Conservation (phyloP, 306 rosid genomes). For the Begonia masoniana region DNA sequence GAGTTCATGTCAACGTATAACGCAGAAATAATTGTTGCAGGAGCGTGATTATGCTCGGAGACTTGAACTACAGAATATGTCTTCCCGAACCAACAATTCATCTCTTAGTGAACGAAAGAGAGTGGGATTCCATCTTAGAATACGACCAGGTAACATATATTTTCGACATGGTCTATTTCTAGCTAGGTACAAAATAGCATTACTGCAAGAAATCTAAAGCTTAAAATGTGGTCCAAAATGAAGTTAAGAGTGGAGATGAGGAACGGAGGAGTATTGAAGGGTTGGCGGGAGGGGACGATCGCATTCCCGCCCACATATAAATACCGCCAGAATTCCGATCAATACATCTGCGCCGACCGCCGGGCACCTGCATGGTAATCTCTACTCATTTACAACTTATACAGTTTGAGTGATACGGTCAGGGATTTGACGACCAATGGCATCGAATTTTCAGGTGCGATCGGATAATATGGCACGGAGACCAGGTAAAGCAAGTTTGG, state of each 20-base stretch:
- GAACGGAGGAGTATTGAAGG: constrained; percentile 44
- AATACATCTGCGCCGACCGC: constrained; percentile 41
- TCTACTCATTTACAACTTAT: neutral
- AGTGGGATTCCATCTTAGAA: constrained; percentile 54
- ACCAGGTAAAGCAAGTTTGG: constrained; percentile 46
- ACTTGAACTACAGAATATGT: constrained; percentile 73
- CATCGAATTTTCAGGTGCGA: constrained; percentile 47
- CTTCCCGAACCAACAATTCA: constrained; percentile 63
- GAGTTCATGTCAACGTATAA: too few species aligned
- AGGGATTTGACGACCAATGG: too few species aligned
- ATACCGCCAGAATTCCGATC: constrained; percentile 64
- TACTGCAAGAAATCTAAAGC: too few species aligned
- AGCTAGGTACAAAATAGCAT: too few species aligned
- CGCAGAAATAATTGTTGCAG: constrained; percentile 22
- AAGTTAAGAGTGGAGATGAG: constrained; percentile 58
- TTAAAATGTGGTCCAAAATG: constrained; percentile 10
- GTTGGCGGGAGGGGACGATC: constrained; percentile 73
- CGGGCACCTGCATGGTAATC: constrained; percentile 84
- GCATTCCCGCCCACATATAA: constrained; percentile 84
- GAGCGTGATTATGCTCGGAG: constrained; percentile 69
- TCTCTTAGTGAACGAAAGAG: constrained; percentile 33
- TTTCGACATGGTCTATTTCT: too few species aligned
- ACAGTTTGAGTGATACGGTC: too few species aligned
- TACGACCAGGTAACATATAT: constrained; percentile 59
- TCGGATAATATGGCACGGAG: constrained; percentile 65